Evolutionary conservation across 2,329 filamentous ascomycete species (phyloP).

Genomic region (Zymoseptoria tritici): DNA sequence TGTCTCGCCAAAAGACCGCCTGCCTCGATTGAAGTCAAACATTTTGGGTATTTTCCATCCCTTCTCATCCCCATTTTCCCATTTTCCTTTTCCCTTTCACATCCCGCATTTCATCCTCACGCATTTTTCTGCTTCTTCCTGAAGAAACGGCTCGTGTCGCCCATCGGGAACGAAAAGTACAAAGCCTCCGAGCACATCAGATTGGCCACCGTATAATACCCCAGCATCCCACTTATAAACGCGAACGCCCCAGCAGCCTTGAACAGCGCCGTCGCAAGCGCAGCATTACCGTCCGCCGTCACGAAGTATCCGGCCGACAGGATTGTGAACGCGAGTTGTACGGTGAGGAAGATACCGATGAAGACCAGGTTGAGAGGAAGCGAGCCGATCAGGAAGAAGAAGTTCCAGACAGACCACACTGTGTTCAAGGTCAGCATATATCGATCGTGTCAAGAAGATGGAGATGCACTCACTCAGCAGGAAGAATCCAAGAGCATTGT

Average conservation of each 20-base stretch:
- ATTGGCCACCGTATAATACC: constrained; percentile 41
- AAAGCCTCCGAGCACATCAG: constrained; percentile 36
- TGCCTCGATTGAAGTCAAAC: neutral
- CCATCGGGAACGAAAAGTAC: constrained; percentile 33
- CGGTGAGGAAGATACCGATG: constrained; percentile 42
- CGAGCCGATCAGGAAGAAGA: constrained; percentile 42
- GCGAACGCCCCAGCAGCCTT: constrained; percentile 42
- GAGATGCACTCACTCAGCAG: constrained; percentile 33
- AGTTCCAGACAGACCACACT: constrained; percentile 43
- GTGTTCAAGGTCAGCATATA: constrained; percentile 1
- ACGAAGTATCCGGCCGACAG: constrained; percentile 42
- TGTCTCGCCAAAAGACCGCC: too few relatives aligned
- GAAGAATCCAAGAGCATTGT: constrained; percentile 46
- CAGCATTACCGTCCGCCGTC: constrained; percentile 36
- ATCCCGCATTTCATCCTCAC: neutral
- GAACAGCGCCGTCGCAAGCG: constrained; percentile 32
- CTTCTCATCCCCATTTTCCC: too few relatives aligned
- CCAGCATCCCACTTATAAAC: constrained; percentile 40
- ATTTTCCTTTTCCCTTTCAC: neutral
- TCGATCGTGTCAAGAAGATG: neutral
- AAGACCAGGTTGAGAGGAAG: constrained; percentile 43
- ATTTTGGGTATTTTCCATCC: neutral
- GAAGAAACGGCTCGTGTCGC: constrained; percentile 38
- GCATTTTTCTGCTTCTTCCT: constrained; percentile 22
- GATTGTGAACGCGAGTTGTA: constrained; percentile 39